Conservation (phyloP, 75 land plant genomes). For the Pinus tabuliformis region DNA sequence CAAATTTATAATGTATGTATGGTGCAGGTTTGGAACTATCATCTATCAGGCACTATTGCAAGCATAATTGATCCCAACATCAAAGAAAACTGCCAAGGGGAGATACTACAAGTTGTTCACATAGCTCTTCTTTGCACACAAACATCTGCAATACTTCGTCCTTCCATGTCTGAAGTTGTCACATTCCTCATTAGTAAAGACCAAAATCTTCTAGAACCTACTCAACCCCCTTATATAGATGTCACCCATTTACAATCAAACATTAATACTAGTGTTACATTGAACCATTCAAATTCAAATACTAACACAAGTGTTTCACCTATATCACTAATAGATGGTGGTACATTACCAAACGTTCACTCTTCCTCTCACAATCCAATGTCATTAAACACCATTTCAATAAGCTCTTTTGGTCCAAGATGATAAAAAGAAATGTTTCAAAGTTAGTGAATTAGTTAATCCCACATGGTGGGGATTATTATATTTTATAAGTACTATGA, state of each 20-base stretch:
- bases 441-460: too few species aligned
- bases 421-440: too few species aligned
- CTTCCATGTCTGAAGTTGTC: constrained; percentile 22
- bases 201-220: too few species aligned
- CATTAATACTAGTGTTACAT: background rate
- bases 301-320: constrained; percentile 24
- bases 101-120: background rate
- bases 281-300: constrained; percentile 40
- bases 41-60: too few species aligned
- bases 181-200: too few species aligned
- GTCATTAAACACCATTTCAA: constrained; percentile 44
- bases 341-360: constrained; percentile 28
- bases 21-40: too few species aligned
- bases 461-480: too few species aligned
- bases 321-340: constrained; percentile 30
- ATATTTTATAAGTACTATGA: too few species aligned
- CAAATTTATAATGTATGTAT: too few species aligned
- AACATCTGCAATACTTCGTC: constrained; percentile 11
- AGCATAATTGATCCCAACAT: too few species aligned
- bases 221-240: too few species aligned
- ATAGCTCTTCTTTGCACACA: constrained; percentile 29
- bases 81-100: background rate
- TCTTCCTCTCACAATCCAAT: constrained; percentile 32
- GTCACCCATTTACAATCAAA: too few species aligned
- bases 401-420: constrained; percentile 20